Evolutionary conservation across 495 filamentous ascomycete genomes (phyloP).

Genomic region (Xylaria scruposa): DNA sequence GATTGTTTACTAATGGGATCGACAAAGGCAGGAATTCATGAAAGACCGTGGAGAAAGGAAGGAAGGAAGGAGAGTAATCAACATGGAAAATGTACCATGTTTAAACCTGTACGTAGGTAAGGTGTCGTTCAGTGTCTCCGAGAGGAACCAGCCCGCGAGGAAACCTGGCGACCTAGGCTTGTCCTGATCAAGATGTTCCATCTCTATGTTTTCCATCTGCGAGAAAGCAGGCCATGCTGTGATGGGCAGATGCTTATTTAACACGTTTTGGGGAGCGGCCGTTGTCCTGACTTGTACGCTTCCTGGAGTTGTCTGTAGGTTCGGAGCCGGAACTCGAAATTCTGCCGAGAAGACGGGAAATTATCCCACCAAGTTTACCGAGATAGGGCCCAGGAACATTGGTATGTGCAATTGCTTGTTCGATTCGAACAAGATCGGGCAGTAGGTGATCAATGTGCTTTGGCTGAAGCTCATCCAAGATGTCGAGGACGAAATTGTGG

Average conservation of each 20-base stretch:
- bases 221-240: background rate
- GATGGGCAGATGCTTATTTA: background rate
- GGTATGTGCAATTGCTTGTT: slow-evolving; percentile 20
- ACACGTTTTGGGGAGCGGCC: slow-evolving; percentile 18
- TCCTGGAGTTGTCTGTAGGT: slow-evolving; percentile 18
- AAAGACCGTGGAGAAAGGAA: slow-evolving; percentile 2
- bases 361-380: slow-evolving; percentile 27
- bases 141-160: background rate
- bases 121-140: background rate
- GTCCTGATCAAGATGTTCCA: background rate
- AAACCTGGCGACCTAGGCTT: background rate
- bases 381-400: slow-evolving; percentile 29
- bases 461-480: slow-evolving; percentile 45
- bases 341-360: slow-evolving; percentile 5
- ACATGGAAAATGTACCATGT: background rate
- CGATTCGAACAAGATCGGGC: slow-evolving; percentile 32
- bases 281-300: slow-evolving; percentile 19
- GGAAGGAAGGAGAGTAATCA: background rate
- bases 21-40: background rate
- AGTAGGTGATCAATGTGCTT: slow-evolving; percentile 32
- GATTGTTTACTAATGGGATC: background rate
- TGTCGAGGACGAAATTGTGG: slow-evolving; percentile 45
- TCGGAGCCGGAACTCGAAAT: background rate
- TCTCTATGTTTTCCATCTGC: background rate
- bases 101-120: background rate